These are phyloP conservation scores for Chytriomyces confervae DNA, from an alignment of 192 early-diverging fungal species.

Conservation along the genomic window DNA sequence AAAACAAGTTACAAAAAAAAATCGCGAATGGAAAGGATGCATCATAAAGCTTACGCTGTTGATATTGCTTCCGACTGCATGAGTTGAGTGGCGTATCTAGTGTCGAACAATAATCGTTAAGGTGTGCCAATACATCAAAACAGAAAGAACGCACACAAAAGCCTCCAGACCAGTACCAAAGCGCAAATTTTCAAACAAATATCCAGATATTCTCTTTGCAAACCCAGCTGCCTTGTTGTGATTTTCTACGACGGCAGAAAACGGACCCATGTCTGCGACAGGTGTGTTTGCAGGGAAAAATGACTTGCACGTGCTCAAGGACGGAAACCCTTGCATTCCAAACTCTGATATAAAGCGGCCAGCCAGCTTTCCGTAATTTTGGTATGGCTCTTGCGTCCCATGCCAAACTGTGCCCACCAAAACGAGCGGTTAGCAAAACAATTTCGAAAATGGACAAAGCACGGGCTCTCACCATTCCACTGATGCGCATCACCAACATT, in stretches of 20 bases:
- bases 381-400: slow-evolving; percentile 44
- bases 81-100: slow-evolving; percentile 43
- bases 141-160: slow-evolving; percentile 30
- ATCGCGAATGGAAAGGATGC: background rate
- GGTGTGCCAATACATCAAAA: background rate
- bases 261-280: slow-evolving; percentile 27
- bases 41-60: slow-evolving; percentile 16
- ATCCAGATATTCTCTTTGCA: slow-evolving; percentile 37
- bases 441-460: background rate
- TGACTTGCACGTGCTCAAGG: slow-evolving; percentile 26
- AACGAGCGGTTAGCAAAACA: background rate
- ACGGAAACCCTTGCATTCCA: slow-evolving; percentile 48
- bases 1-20: background rate
- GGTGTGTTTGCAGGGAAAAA: slow-evolving; percentile 33
- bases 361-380: slow-evolving; percentile 40
- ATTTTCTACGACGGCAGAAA: slow-evolving; percentile 24
- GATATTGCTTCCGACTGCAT: slow-evolving; percentile 44
- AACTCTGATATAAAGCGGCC: slow-evolving; percentile 50
- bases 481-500: slow-evolving; percentile 44
- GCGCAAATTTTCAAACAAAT: slow-evolving; percentile 46
- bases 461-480: slow-evolving; percentile 44
- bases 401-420: slow-evolving; percentile 39
- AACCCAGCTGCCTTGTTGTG: slow-evolving; percentile 48
- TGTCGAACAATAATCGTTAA: background rate
- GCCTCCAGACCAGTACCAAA: slow-evolving; percentile 36